phyloP scores from a whole-genome alignment of 78 protist species.

The Monosiga brevicollis region DNA sequence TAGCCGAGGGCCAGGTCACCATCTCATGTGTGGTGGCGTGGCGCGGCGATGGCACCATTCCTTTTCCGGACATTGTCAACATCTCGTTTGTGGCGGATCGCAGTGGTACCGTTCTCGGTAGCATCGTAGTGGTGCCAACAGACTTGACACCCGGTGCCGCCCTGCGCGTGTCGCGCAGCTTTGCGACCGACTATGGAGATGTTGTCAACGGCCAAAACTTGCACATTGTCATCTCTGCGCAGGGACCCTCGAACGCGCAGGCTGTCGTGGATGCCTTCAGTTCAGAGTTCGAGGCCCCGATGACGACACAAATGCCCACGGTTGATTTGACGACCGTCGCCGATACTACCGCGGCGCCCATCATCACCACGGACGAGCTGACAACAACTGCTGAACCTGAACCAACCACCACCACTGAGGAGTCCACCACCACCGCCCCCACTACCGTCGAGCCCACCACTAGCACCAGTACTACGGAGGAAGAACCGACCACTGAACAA shows the following conservation, averaged over 20 bases:
- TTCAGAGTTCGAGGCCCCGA: neutral
- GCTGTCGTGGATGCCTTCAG: neutral
- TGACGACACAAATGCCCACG: neutral
- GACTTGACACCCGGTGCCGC: neutral
- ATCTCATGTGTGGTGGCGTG: neutral
- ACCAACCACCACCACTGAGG: too few relatives aligned
- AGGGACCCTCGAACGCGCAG: neutral
- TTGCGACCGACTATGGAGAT: neutral
- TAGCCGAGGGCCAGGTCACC: neutral
- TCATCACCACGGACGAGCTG: neutral
- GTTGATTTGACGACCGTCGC: neutral
- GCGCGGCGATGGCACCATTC: neutral
- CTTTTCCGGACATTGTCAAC: neutral
- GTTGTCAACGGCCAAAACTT: neutral
- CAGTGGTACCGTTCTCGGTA: too few relatives aligned
- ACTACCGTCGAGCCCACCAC: neutral
- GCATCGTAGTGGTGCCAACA: neutral
- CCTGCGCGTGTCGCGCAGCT: neutral
- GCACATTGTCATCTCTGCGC: neutral
- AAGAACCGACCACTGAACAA: neutral
- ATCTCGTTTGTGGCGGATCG: too few relatives aligned
- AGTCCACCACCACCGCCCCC: neutral
- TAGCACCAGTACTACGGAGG: neutral
- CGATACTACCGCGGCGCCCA: neutral
- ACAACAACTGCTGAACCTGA: neutral